These are phyloP conservation scores for Gigaspora rosea DNA, from an alignment of 192 early-diverging fungal genomes.

Conservation along the genomic window DNA sequence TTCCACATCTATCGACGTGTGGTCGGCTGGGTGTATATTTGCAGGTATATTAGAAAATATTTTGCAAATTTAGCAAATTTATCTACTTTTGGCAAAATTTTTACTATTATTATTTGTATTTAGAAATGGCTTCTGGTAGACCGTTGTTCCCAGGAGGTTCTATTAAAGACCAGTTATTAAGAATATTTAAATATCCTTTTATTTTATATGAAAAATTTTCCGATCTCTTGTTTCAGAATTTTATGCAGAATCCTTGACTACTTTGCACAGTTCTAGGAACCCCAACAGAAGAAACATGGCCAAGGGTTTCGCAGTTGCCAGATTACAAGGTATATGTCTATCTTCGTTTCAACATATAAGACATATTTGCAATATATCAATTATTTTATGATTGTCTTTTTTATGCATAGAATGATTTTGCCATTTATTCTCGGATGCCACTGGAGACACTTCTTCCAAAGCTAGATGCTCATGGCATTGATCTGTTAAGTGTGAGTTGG, in stretches of 20 bases:
- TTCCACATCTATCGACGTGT: constrained; percentile 85
- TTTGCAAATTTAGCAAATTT: constrained; percentile 6
- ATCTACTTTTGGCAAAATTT: constrained; percentile 3
- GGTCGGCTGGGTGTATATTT: constrained; percentile 89
- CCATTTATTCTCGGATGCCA: constrained; percentile 67
- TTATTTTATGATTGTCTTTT: constrained; percentile 9
- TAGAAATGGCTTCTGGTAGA: constrained; percentile 84
- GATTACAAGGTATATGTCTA: constrained; percentile 74
- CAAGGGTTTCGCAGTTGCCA: constrained; percentile 80
- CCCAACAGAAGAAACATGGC: constrained; percentile 82
- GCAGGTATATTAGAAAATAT: constrained; percentile 49
- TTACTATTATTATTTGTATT: neutral
- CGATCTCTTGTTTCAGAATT: neutral
- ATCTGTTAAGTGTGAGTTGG: constrained; percentile 70
- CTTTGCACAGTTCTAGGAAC: constrained; percentile 67
- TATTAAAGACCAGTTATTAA: constrained; percentile 80
- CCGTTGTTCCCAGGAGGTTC: constrained; percentile 92
- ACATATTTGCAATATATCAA: neutral
- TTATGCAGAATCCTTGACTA: constrained; percentile 12
- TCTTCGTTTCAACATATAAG: neutral
- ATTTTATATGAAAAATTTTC: neutral
- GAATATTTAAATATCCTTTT: constrained; percentile 83
- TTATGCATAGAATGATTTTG: constrained; percentile 63
- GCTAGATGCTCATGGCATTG: constrained; percentile 81
- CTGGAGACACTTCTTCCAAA: constrained; percentile 81